Evolutionary conservation across 2,329 filamentous ascomycete genomes (phyloP).

Genomic region (Orbilia ellipsospora): DNA sequence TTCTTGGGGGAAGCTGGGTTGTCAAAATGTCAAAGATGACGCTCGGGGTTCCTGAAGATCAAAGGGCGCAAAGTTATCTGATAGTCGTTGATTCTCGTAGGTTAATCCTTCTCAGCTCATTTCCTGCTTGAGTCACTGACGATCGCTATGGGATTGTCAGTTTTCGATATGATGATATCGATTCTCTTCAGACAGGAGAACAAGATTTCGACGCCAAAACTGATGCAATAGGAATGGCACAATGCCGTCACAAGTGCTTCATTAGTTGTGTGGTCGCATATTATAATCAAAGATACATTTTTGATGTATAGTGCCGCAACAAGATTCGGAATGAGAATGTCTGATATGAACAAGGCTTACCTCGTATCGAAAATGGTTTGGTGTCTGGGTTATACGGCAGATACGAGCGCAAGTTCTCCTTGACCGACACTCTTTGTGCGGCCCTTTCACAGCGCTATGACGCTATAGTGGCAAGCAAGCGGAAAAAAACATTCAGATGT

Average conservation of each 20-base stretch:
- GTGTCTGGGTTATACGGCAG: constrained; percentile 22
- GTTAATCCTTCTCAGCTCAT: constrained; percentile 35
- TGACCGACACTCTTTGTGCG: constrained; percentile 27
- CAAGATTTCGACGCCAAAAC: too few species aligned
- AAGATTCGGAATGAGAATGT: too few species aligned
- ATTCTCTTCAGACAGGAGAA: neutral
- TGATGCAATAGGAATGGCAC: too few species aligned
- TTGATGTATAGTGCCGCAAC: too few species aligned
- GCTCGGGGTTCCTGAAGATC: constrained; percentile 52
- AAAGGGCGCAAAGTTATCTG: neutral
- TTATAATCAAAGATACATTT: too few species aligned
- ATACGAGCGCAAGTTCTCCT: constrained; percentile 7
- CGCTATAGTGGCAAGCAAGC: constrained; percentile 22
- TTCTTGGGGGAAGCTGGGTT: too few species aligned
- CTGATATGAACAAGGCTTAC: too few species aligned
- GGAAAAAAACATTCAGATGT: neutral
- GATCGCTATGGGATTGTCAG: constrained; percentile 7
- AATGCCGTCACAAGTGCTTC: too few species aligned
- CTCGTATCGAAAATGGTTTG: neutral
- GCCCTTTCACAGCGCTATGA: constrained; percentile 32
- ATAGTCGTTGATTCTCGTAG: constrained; percentile 35
- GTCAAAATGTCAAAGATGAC: too few species aligned
- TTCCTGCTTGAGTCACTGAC: constrained; percentile 1
- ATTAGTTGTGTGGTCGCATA: too few species aligned
- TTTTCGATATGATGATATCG: neutral